Percentiles rank a stretch among this genome's conserved stretches.
These are phyloP conservation scores for Saccharomyces uvarum DNA, from an alignment of 1,139 yeast genomes.

Conservation along the genomic window DNA sequence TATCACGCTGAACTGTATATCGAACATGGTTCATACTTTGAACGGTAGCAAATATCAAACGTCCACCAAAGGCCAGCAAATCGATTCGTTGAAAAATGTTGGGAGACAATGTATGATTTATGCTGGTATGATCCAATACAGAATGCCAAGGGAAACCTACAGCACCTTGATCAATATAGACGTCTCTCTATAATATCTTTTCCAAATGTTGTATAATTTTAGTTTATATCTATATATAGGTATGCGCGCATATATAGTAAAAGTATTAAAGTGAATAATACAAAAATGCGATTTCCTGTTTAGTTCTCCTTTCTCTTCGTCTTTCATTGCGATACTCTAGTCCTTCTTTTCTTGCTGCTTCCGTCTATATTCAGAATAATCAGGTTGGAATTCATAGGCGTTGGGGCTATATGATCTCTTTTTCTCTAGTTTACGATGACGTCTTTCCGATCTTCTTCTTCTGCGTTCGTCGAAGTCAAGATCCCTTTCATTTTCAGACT, in stretches of 20 bases:
- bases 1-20: constrained; percentile 73
- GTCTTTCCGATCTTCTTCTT: constrained; percentile 28
- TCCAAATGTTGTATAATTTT: not conserved
- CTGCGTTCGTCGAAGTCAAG: constrained; percentile 26
- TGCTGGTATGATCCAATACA: constrained; percentile 92
- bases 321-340: not conserved
- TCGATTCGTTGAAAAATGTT: constrained; percentile 50
- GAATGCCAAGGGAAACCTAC: constrained; percentile 89
- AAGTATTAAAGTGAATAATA: not conserved
- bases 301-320: not conserved
- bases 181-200: constrained; percentile 31
- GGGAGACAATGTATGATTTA: constrained; percentile 88
- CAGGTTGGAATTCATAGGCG: constrained; percentile 71
- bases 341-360: constrained; percentile 4
- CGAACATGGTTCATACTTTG: constrained; percentile 48
- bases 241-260: not conserved
- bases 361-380: constrained; percentile 34
- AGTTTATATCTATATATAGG: not conserved
- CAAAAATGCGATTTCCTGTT: not conserved
- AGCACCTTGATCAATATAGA: constrained; percentile 68
- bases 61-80: constrained; percentile 47
- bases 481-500: constrained; percentile 22
- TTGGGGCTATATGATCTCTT: constrained; percentile 43
- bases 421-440: constrained; percentile 25
- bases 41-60: constrained; percentile 37